Percentiles rank a stretch among this genome's conserved stretches.
These are phyloP conservation scores for Cyclotella atomus DNA, from an alignment of 108 stramenopile genomes.

Conservation along the genomic window DNA sequence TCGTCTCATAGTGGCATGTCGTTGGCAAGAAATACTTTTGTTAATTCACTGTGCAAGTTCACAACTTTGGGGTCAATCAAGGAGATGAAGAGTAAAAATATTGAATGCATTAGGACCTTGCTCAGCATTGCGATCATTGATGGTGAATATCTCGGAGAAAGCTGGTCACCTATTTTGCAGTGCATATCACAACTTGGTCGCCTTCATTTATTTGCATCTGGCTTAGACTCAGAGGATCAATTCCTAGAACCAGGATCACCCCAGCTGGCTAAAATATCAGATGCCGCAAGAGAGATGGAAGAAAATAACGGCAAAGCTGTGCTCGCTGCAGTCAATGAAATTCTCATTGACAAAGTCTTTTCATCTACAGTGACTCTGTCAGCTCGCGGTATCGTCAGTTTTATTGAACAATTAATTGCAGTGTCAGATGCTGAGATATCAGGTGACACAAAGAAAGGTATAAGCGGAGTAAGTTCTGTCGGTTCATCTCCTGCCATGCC, in stretches of 20 bases:
- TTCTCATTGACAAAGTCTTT: slow-evolving; percentile 91
- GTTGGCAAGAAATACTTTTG: slow-evolving; percentile 92
- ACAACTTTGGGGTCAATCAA: slow-evolving; percentile 90
- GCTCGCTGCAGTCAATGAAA: slow-evolving; percentile 83
- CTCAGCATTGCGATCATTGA: slow-evolving; percentile 92
- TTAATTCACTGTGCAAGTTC: slow-evolving; percentile 95
- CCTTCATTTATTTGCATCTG: slow-evolving; percentile 81
- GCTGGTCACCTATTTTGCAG: slow-evolving; percentile 95
- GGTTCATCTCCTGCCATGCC: slow-evolving; percentile 24
- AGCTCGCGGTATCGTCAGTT: slow-evolving; percentile 79
- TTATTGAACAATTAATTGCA: slow-evolving; percentile 87
- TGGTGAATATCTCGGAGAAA: slow-evolving; percentile 93
- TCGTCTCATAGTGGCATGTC: slow-evolving; percentile 81
- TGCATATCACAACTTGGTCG: slow-evolving; percentile 95
- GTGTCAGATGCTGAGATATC: slow-evolving; percentile 90
- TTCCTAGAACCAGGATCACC: slow-evolving; percentile 64
- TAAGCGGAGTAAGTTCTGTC: slow-evolving; percentile 68
- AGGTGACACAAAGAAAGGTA: slow-evolving; percentile 73
- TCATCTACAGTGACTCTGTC: slow-evolving; percentile 84
- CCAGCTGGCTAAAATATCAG: slow-evolving; percentile 38
- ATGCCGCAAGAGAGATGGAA: slow-evolving; percentile 69
- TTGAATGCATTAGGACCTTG: slow-evolving; percentile 92
- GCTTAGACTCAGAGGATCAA: slow-evolving; percentile 88
- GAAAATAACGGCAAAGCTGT: slow-evolving; percentile 80
- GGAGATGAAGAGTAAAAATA: slow-evolving; percentile 95